Evolutionary conservation across 768 basidiomycete species (phyloP).

Genomic region (Amanita polypyramis): DNA sequence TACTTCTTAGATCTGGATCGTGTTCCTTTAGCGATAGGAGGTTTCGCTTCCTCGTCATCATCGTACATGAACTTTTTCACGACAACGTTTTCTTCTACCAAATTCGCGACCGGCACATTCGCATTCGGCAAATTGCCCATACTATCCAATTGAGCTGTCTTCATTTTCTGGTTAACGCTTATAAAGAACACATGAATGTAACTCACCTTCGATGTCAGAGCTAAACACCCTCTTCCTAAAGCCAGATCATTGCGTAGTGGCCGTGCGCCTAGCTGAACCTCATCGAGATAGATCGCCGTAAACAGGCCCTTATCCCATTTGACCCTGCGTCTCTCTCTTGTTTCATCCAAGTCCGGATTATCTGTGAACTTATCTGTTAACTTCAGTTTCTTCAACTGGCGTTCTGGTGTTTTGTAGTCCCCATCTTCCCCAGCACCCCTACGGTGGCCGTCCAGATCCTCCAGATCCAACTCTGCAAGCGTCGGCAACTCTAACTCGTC

Average conservation of each 20-base stretch:
- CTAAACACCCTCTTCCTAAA: slow-evolving; percentile 53
- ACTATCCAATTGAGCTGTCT: slow-evolving; percentile 57
- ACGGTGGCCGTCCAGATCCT: slow-evolving; percentile 28
- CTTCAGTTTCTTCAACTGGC: slow-evolving; percentile 28
- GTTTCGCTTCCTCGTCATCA: slow-evolving; percentile 40
- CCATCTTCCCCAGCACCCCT: slow-evolving; percentile 75
- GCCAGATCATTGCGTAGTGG: slow-evolving; percentile 29
- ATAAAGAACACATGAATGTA: neutral
- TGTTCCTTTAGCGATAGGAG: slow-evolving; percentile 37
- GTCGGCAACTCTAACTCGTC: slow-evolving; percentile 8
- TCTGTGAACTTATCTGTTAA: slow-evolving; percentile 30
- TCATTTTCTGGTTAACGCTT: neutral
- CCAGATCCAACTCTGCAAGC: slow-evolving; percentile 6
- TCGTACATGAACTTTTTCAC: slow-evolving; percentile 80
- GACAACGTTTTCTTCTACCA: slow-evolving; percentile 53
- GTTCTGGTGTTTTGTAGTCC: slow-evolving; percentile 53
- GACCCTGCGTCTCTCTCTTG: slow-evolving; percentile 41
- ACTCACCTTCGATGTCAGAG: slow-evolving; percentile 54
- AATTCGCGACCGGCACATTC: slow-evolving; percentile 42
- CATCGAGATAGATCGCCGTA: slow-evolving; percentile 51
- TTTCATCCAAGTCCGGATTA: slow-evolving; percentile 20
- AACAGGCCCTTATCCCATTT: slow-evolving; percentile 71
- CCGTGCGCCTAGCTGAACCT: slow-evolving; percentile 43
- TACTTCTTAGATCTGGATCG: slow-evolving; percentile 45
- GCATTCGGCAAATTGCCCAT: slow-evolving; percentile 62